These are phyloP conservation scores for Danielia reshetovae DNA, from an alignment of 805 yeast genomes.

Conservation along the genomic window DNA sequence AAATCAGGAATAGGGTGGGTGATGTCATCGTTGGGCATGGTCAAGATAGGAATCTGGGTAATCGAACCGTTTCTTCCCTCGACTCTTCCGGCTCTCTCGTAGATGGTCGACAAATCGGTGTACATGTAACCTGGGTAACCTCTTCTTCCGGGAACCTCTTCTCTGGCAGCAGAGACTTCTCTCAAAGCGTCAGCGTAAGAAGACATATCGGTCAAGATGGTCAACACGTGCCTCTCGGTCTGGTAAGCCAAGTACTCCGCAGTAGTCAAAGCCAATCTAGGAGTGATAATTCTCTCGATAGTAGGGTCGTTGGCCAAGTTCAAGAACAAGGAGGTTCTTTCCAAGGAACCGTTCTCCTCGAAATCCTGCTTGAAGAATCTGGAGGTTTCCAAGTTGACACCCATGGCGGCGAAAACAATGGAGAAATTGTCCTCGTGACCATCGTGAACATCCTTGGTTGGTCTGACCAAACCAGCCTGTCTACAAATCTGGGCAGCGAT, in stretches of 20 bases:
- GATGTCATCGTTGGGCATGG: conserved; percentile 99
- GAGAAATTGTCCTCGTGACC: conserved; percentile 99
- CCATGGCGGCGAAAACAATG: conserved; percentile 99
- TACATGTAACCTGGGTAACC: conserved; percentile 99
- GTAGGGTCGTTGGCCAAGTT: conserved; percentile 99
- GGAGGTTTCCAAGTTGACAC: conserved; percentile 97
- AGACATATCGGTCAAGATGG: conserved; percentile 98
- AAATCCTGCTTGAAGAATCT: conserved; percentile 98
- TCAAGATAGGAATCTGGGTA: conserved; percentile 96
- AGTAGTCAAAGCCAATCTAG: conserved; percentile 97
- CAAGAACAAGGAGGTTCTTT: conserved; percentile 93
- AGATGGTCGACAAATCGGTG: conserved; percentile 97
- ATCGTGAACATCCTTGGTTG: conserved; percentile 98
- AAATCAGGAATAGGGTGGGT: conserved; percentile 99
- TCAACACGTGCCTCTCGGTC: conserved; percentile 98
- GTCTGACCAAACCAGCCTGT: conserved; percentile 98
- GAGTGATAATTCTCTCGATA: conserved; percentile 98
- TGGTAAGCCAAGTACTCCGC: conserved; percentile 98
- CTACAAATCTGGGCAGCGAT: conserved; percentile 99
- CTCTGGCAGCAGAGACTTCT: conserved; percentile 99
- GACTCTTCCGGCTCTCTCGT: conserved; percentile 99
- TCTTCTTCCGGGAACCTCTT: conserved; percentile 99
- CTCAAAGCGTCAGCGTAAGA: conserved; percentile 99
- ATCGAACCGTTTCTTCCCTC: conserved; percentile 99
- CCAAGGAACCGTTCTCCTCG: conserved; percentile 97